Evolutionary conservation across 169 alveolate genomes (phyloP), one percentile per base, ranked within the genome.

Genomic region (Cryptosporidium canis): DNA sequence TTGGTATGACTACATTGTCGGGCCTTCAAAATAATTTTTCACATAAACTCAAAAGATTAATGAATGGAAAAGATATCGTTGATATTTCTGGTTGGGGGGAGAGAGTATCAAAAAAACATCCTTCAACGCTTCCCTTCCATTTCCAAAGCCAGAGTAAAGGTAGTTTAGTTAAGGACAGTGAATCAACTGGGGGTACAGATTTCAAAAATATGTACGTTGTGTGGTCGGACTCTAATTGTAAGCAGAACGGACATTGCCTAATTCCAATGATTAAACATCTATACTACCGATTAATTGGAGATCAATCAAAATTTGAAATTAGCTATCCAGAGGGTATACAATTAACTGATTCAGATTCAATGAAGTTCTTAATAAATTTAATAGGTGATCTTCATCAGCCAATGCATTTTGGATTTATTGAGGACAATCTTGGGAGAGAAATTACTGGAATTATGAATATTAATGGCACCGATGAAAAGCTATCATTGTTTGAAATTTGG

Each of bases 371-470:
- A 33, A 92, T 94, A 18, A 92, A 92, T n/a, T 83, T 94, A 21
- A 77, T 94, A 39, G 92, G 95, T 16, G 96, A 94, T 67, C 85
- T 94, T 83, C 96, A 94, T 83, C 94, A 94, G 82, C 96, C 96
- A 3, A 29, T 92, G 66, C 90, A 94, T 84, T 83, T 90, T 85
- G 82, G 95, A 64, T 72, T 84, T 91, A 14, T 41, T 67, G 82
- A 85, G 27, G 87, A 91, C 90, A 45, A 72, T 66, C 67, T 85
- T 61, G 93, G 90, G 21, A 71, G 90, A 63, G 55, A 77, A 55
- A 44, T 85, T 12, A 29, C 70, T 48, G 90, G 85, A 53, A 33
- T 39, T 14, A 37, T 77, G 21, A 55, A 6, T 58, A 77, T 77
- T 41, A 82, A 58, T 41, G 91, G 85, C 29, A 84, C 87, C 7